Base-by-base conservation (phyloP, 495 filamentous ascomycete genomes). In the Talaromyces ruber region DNA sequence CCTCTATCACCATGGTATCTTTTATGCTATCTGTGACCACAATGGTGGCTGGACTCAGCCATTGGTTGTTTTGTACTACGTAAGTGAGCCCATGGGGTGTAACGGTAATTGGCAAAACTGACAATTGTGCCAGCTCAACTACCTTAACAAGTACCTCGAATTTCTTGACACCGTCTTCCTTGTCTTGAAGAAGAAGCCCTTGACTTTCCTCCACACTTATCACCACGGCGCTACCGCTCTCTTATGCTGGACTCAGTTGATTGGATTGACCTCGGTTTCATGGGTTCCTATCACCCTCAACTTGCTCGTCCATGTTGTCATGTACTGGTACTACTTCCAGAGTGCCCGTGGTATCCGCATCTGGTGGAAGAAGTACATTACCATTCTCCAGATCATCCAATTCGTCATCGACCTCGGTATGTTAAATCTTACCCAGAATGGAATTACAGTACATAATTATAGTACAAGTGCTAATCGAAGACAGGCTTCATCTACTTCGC, bases 401-500 rank as follows among this genome's bases (percentile, higher is more conserved):
- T 84, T 84, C 69, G 73, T 84, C 65, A 80, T 84, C 68, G 82
- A 84, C 66, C 76, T 84, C 25, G 81, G 79, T 82, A 70, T 67
- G 78, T 68, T 25, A 11, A 59, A 16, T 29, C n/a, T 4, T n/a
- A 25, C 8, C 21, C 21, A 53, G 25, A 11, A 22, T 60, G 6
- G n/a, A n/a, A n/a, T n/a, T n/a, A n/a, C n/a, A n/a, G n/a, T n/a
- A n/a, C n/a, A n/a, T n/a, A n/a, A n/a, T n/a, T n/a, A n/a, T n/a
- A 51, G 30, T 45, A 4, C 22, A 18, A 24, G 12, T 21, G 26
- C 43, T 53, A 52, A 60, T 70, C 66, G 60, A 69, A 21, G 25
- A 55, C 64, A 91, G 88, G 85, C 66, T 96, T 95, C 76, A 89
- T 96, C 73, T 97, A 96, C 81, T 96, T 91, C 65, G 94, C 94